Conservation (phyloP, 2,329 filamentous ascomycete genomes). For the Phyllosticta citribraziliensis region DNA sequence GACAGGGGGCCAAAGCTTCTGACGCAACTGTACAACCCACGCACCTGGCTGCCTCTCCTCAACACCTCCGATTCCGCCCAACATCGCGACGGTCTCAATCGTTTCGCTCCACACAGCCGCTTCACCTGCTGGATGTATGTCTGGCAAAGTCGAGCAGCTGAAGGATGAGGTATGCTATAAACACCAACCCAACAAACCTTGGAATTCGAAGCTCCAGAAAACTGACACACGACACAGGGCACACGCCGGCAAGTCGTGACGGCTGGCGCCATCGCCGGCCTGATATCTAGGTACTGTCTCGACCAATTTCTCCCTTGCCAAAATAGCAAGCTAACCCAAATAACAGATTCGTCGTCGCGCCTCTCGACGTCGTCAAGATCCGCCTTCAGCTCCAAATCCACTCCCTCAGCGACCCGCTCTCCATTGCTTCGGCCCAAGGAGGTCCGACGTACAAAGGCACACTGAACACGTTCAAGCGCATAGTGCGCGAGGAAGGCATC, state of each 20-base stretch:
- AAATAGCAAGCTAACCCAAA: neutral
- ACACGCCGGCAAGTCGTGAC: conserved; percentile 55
- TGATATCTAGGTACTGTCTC: conserved; percentile 65
- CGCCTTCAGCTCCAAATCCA: conserved; percentile 88
- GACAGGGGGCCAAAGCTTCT: neutral
- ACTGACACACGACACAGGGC: conserved; percentile 38
- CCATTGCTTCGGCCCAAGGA: conserved; percentile 35
- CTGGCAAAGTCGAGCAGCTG: conserved; percentile 51
- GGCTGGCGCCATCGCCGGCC: conserved; percentile 63
- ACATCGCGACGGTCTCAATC: neutral
- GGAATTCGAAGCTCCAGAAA: neutral
- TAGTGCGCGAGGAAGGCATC: conserved; percentile 71
- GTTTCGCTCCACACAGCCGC: neutral
- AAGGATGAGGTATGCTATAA: conserved; percentile 53
- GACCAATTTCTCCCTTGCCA: neutral
- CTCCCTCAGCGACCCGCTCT: conserved; percentile 65
- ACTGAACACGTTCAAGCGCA: conserved; percentile 63
- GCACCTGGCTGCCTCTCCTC: neutral
- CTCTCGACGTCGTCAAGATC: conserved; percentile 97
- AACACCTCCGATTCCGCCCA: neutral
- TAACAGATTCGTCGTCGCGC: conserved; percentile 76
- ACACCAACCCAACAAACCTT: neutral
- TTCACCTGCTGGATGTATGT: conserved; percentile 46
- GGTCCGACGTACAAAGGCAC: conserved; percentile 61
- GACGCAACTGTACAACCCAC: neutral